Percentiles rank a stretch among this genome's conserved stretches.
Evolutionary conservation across 306 rosid genomes (phyloP).

Genomic region (Arachis hypogaea): DNA sequence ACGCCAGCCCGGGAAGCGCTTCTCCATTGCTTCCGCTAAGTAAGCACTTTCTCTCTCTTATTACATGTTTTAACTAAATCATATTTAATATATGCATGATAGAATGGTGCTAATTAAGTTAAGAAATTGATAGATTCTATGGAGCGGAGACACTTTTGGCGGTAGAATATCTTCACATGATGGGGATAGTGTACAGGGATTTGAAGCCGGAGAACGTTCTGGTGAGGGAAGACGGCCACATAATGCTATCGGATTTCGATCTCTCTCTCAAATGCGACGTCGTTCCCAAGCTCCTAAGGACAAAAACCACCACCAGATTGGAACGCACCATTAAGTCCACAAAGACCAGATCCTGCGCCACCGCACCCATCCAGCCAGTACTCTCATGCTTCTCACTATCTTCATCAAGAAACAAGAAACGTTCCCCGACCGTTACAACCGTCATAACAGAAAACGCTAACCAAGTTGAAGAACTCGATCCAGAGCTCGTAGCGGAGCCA

Average conservation of each 20-base stretch:
- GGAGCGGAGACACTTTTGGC: conserved; percentile 91
- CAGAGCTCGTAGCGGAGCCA: conserved; percentile 92
- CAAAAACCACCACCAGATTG: conserved; percentile 27
- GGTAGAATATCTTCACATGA: conserved; percentile 93
- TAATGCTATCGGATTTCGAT: conserved; percentile 95
- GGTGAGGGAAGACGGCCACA: conserved; percentile 92
- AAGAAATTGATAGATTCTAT: conserved; percentile 62
- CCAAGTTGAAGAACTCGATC: conserved; percentile 41
- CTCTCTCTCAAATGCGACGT: conserved; percentile 96
- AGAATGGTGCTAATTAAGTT: neutral
- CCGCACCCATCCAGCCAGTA: conserved; percentile 84
- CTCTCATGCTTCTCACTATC: conserved; percentile 77
- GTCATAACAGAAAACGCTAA: conserved; percentile 60
- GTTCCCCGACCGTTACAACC: conserved; percentile 57
- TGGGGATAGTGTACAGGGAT: conserved; percentile 96
- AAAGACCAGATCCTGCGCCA: conserved; percentile 52
- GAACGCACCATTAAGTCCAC: conserved; percentile 43
- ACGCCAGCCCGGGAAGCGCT: conserved; percentile 75
- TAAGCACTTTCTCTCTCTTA: conserved; percentile 32
- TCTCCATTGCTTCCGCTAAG: conserved; percentile 72
- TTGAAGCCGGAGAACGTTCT: conserved; percentile 95
- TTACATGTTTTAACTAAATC: no score
- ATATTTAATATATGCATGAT: neutral
- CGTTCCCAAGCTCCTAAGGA: conserved; percentile 72
- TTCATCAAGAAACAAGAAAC: conserved; percentile 40